Conservation (phyloP, 352 stramenopile species). For the Pythium pyrilobum region DNA sequence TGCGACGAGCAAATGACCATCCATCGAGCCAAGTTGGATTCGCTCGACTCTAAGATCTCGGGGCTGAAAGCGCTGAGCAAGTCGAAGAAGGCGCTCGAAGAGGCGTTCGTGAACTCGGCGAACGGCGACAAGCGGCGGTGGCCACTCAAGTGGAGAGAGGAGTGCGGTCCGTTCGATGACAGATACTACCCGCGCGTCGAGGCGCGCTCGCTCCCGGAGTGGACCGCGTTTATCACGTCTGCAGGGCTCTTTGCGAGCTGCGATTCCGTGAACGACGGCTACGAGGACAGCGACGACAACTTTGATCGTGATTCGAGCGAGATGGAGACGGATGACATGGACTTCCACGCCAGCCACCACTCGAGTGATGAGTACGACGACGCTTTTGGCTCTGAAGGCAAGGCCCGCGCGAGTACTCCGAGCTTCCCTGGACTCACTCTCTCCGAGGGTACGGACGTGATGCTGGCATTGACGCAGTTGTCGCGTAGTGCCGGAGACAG, state of each 20-base stretch:
- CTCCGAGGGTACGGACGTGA: slow-evolving; percentile 74
- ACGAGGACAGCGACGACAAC: slow-evolving; percentile 21
- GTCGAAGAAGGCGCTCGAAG: slow-evolving; percentile 28
- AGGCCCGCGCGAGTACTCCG: too few relatives aligned
- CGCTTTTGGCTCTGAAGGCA: neutral
- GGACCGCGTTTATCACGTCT: slow-evolving; percentile 67
- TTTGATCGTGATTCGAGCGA: slow-evolving; percentile 8
- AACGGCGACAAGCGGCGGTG: slow-evolving; percentile 40
- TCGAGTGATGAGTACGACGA: slow-evolving; percentile 5
- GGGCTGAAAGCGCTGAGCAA: slow-evolving; percentile 35
- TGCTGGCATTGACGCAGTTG: slow-evolving; percentile 57
- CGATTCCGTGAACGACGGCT: slow-evolving; percentile 42
- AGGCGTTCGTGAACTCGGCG: slow-evolving; percentile 19
- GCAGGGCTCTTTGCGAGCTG: slow-evolving; percentile 59
- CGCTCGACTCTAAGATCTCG: slow-evolving; percentile 58
- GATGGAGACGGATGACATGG: neutral
- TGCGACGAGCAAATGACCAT: slow-evolving; percentile 73
- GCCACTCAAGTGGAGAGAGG: slow-evolving; percentile 70
- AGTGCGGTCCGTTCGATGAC: slow-evolving; percentile 68
- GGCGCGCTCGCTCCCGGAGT: slow-evolving; percentile 62
- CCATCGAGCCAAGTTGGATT: slow-evolving; percentile 52
- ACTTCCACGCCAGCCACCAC: neutral
- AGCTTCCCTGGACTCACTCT: slow-evolving; percentile 49
- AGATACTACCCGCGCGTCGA: slow-evolving; percentile 57
- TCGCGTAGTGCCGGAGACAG: slow-evolving; percentile 28